Evolutionary conservation across 2,329 filamentous ascomycete genomes (phyloP).

Genomic region (Mycosphaerelloides madeirae): DNA sequence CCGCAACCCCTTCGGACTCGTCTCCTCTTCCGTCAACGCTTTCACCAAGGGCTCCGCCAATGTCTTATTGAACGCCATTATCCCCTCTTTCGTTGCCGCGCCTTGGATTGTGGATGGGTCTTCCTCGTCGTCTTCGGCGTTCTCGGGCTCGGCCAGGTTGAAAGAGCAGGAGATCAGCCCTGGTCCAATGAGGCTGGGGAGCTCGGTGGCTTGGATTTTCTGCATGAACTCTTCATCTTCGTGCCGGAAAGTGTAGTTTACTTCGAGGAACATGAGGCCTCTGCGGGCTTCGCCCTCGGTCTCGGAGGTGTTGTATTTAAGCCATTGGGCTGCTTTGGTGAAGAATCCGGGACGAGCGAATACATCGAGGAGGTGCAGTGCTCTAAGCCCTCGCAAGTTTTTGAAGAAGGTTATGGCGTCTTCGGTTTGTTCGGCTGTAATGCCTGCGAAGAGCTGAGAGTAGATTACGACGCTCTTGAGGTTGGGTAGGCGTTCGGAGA

Average conservation of each 20-base stretch:
- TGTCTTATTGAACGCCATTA: constrained; percentile 35
- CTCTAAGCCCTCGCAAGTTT: constrained; percentile 32
- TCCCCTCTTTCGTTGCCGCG: constrained; percentile 29
- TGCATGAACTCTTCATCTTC: constrained; percentile 41
- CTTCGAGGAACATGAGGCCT: constrained; percentile 42
- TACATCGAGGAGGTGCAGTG: constrained; percentile 46
- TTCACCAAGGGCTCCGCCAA: constrained; percentile 27
- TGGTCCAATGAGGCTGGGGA: constrained; percentile 35
- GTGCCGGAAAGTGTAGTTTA: constrained; percentile 46
- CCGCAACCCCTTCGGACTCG: constrained; percentile 31
- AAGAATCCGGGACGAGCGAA: constrained; percentile 43
- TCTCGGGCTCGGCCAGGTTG: constrained; percentile 35
- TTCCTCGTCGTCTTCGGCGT: constrained; percentile 30
- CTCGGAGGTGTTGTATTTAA: constrained; percentile 31
- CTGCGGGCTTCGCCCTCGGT: constrained; percentile 24
- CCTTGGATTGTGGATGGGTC: constrained; percentile 29
- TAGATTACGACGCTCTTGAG: constrained; percentile 44
- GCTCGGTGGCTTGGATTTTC: constrained; percentile 36
- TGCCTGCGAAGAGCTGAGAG: constrained; percentile 43
- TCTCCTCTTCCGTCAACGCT: constrained; percentile 32
- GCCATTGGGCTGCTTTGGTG: constrained; percentile 25
- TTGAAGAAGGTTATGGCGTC: constrained; percentile 43
- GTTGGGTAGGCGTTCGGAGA: constrained; percentile 39
- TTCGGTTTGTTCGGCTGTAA: constrained; percentile 33
- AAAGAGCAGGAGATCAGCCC: constrained; percentile 37